phyloP scores from a whole-genome alignment of 345 rosid genomes.

The Eucalyptus urophylla region DNA sequence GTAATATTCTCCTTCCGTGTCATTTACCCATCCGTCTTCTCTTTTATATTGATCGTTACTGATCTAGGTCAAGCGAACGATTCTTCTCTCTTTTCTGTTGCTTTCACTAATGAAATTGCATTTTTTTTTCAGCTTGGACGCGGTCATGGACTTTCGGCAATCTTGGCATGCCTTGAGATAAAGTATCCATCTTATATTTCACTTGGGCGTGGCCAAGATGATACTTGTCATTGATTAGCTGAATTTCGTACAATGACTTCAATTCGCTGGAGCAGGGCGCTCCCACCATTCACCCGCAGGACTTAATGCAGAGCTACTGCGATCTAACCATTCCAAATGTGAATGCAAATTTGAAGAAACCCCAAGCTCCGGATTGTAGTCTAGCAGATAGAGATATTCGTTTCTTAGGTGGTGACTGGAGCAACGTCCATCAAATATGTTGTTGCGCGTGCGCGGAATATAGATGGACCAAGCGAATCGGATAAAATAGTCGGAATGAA shows the following conservation, averaged over 20 bases:
- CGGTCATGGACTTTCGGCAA: constrained; percentile 88
- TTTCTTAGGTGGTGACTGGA: constrained; percentile 89
- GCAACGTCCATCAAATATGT: constrained; percentile 58
- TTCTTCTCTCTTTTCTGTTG: neutral
- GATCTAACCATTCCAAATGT: constrained; percentile 71
- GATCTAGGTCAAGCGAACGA: neutral
- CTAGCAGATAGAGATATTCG: constrained; percentile 6
- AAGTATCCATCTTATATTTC: neutral
- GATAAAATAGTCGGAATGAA: too few relatives aligned
- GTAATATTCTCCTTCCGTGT: neutral
- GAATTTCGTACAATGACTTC: neutral
- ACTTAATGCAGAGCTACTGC: constrained; percentile 85
- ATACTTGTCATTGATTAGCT: neutral
- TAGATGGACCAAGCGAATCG: too few relatives aligned
- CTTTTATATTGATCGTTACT: neutral
- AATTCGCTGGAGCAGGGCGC: constrained; percentile 44
- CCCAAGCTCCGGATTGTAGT: neutral
- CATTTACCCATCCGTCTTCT: neutral
- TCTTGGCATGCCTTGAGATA: constrained; percentile 75
- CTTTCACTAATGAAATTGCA: neutral
- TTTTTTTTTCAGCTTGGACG: constrained; percentile 76
- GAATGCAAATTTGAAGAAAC: constrained; percentile 29
- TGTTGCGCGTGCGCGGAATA: too few relatives aligned
- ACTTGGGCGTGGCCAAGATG: neutral
- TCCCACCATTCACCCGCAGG: constrained; percentile 58